phyloP scores from a whole-genome alignment of 2,329 filamentous ascomycete genomes.

The Aspergillus eucalypticola region DNA sequence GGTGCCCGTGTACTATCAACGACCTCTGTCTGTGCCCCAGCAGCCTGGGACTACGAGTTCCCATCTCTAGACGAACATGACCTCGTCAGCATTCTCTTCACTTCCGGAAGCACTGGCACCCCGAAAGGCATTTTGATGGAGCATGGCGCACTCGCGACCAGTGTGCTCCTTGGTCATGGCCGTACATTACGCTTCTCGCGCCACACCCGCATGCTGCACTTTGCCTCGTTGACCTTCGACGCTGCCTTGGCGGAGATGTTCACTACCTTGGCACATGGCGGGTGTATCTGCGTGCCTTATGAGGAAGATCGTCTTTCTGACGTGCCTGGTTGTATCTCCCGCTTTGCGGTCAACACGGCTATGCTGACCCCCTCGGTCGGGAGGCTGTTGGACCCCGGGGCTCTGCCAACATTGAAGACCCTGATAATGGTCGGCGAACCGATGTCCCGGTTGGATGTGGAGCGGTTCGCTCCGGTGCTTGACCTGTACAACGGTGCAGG shows the following conservation, averaged over 20 bases:
- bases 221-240: constrained; percentile 44
- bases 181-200: not conserved
- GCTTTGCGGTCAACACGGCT: not conserved
- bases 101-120: not conserved
- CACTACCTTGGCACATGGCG: constrained; percentile 43
- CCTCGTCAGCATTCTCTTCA: not conserved
- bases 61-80: not conserved
- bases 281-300: constrained; percentile 46
- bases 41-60: not conserved
- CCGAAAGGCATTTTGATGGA: not conserved
- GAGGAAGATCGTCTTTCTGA: constrained; percentile 43
- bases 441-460: not conserved
- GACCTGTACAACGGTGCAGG: not conserved
- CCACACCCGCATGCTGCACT: constrained; percentile 32
- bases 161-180: not conserved
- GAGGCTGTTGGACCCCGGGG: not conserved
- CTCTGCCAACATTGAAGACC: not conserved
- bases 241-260: constrained; percentile 36
- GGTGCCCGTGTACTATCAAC: too few species aligned
- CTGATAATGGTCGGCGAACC: constrained; percentile 3
- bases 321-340: constrained; percentile 11
- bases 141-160: not conserved
- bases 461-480: not conserved
- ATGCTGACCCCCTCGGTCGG: not conserved
- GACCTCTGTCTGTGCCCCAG: not conserved